Evolutionary conservation across 2,329 filamentous ascomycete genomes (phyloP).

Genomic region (Trichoderma breve): DNA sequence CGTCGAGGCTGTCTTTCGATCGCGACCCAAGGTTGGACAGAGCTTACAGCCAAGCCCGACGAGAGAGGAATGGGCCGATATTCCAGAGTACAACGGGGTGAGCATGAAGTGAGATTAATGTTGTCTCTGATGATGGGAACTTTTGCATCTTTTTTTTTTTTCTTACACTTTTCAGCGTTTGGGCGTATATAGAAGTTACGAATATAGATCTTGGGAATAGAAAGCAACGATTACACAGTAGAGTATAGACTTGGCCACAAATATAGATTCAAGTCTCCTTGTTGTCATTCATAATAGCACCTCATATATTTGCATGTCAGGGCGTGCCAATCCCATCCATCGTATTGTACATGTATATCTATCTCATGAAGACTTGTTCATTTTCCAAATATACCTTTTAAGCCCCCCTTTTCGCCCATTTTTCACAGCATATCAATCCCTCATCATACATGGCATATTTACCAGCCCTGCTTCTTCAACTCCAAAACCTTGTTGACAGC

Average conservation of each 20-base stretch:
- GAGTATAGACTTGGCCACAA: background rate
- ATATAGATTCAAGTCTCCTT: background rate
- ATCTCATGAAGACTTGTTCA: background rate
- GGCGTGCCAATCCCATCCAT: background rate
- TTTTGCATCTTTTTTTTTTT: background rate
- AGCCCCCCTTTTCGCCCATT: background rate
- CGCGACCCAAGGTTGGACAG: slow-evolving; percentile 72
- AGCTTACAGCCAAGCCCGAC: slow-evolving; percentile 63
- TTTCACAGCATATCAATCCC: background rate
- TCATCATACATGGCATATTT: slow-evolving; percentile 20
- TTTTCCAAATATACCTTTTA: background rate
- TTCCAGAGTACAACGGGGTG: slow-evolving; percentile 1
- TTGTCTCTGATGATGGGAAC: background rate
- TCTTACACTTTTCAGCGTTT: background rate
- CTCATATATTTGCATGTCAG: background rate
- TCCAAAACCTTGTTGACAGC: slow-evolving; percentile 64
- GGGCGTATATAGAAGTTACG: background rate
- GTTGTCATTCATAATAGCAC: background rate
- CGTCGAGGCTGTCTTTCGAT: slow-evolving; percentile 81
- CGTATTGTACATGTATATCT: slow-evolving; percentile 18
- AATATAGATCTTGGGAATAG: slow-evolving; percentile 10
- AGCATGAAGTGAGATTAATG: background rate
- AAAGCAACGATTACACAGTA: background rate
- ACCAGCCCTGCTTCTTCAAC: slow-evolving; percentile 79
- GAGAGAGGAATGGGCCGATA: slow-evolving; percentile 33